A percentile compares a stretch with the other conserved stretches of the same genome.
These are phyloP conservation scores for Citrus sinensis DNA, from an alignment of 345 rosid genomes.

Conservation along the genomic window DNA sequence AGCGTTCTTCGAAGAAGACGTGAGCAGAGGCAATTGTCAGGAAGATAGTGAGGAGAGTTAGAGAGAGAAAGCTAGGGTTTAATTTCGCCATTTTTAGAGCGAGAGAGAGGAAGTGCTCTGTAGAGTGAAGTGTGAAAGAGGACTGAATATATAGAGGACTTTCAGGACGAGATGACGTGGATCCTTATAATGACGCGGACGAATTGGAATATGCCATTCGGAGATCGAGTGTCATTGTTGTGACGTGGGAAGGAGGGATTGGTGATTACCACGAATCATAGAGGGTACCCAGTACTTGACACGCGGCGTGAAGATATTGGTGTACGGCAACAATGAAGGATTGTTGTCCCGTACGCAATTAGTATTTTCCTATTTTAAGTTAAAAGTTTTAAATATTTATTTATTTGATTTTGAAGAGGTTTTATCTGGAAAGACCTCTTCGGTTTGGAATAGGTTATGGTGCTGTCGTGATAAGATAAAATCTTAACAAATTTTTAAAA, in stretches of 20 bases:
- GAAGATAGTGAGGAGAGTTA: constrained; percentile 28
- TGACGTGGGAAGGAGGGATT: constrained; percentile 39
- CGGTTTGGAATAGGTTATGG: not conserved
- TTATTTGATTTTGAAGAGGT: not conserved
- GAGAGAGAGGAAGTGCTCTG: constrained; percentile 12
- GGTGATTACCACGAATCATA: constrained; percentile 22
- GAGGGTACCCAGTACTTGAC: not conserved
- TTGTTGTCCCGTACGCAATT: not conserved
- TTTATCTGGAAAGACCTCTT: not conserved
- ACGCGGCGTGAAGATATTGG: constrained; percentile 10
- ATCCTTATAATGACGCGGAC: not conserved
- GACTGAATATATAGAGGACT: constrained; percentile 6
- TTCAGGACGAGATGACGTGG: constrained; percentile 22
- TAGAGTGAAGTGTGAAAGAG: not conserved
- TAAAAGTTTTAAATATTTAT: not conserved
- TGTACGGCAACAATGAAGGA: too few relatives aligned
- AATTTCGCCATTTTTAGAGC: constrained; percentile 9
- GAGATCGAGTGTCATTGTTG: constrained; percentile 23
- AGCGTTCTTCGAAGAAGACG: constrained; percentile 89
- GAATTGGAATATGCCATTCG: constrained; percentile 15
- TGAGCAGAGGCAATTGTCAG: constrained; percentile 52
- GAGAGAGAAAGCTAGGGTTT: constrained; percentile 31
- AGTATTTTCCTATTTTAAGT: not conserved
- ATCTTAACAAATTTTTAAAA: not conserved
- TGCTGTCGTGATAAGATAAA: not conserved